These are phyloP conservation scores for Nakataea oryzae DNA, from an alignment of 2,329 filamentous ascomycete genomes.

Conservation along the genomic window DNA sequence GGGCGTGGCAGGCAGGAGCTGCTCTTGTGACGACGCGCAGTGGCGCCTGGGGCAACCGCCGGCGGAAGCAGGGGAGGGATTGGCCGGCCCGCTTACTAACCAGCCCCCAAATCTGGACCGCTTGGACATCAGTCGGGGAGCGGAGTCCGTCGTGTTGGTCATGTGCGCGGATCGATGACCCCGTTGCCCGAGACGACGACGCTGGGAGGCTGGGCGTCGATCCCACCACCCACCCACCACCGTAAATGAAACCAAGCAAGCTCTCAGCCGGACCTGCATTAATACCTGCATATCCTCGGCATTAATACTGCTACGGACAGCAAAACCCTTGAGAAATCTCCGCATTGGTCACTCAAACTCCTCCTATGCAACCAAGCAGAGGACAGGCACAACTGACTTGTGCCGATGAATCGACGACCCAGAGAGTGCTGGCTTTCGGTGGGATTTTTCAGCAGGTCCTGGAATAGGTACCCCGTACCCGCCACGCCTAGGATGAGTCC, in stretches of 20 bases:
- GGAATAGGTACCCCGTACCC: too few relatives aligned
- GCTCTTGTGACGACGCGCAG: neutral
- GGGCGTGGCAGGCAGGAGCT: neutral
- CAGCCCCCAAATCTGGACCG: neutral
- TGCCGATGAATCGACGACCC: too few relatives aligned
- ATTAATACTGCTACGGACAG: too few relatives aligned
- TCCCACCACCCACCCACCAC: neutral
- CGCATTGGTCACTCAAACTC: too few relatives aligned
- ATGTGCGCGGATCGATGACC: neutral
- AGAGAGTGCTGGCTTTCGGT: too few relatives aligned
- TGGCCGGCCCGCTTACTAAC: neutral
- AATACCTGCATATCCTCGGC: too few relatives aligned
- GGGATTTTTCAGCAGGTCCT: too few relatives aligned
- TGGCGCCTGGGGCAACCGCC: neutral
- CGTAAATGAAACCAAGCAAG: neutral
- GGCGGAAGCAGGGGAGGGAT: slow-evolving; percentile 2
- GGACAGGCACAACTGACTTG: too few relatives aligned
- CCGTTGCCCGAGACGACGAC: neutral
- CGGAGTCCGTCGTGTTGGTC: neutral
- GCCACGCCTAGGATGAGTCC: too few relatives aligned
- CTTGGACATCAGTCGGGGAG: neutral
- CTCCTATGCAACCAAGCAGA: too few relatives aligned
- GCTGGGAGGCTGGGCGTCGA: too few relatives aligned
- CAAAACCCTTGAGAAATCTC: too few relatives aligned
- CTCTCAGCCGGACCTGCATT: neutral